Evolutionary conservation across 768 basidiomycete species (phyloP), one percentile per base, ranked within the genome.

Genomic region (Tubosaeta sp.): DNA sequence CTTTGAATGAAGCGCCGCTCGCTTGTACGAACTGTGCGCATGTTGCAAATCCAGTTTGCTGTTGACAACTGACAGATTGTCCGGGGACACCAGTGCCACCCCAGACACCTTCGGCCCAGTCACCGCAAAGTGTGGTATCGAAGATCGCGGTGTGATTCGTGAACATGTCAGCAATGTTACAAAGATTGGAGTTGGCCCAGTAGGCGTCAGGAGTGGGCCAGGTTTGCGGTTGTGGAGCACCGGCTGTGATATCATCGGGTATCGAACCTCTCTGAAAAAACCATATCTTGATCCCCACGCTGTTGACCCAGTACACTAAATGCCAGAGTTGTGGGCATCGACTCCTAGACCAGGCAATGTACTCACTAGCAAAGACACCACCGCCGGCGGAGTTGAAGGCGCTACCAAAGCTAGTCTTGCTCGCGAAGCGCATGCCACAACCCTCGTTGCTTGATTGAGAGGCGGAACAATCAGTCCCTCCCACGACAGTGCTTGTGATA

Each of bases 31-130:
- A 97, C 13, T 82, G 81, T 47, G 84, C 77, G 59, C 94, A 97
- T 5, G 86, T 88, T 25, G 86, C 73, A 67, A 83, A 84, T 37
- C 91, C 92, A 13, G 94, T 97, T 59, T 80, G 77, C 59, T 83
- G 74, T 14, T 90, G 89, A 62, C 94, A 97, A 67, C 88, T 92
- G 66, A 87, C 80, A 16, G 82, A 82, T 72, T 95, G 93, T 47
- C 93, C 93, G 16, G 88, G 89, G 48, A 86, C 78, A 29, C 90
- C 90, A 46, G 85, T 70, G 22, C 61, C 55, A 45, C 70, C 72
- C 94, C 94, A 97, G n/a, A 82, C 86, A 43, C 72, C 73, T 44
- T 84, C 82, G 11, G 93, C 92, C 94, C 93, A 97, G 59, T 95
- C 89, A 53, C 93, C 93, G 60, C 91, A 91, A 47, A 94, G 73